Evolutionary conservation across 2,329 filamentous ascomycete species (phyloP).

Genomic region (Aureobasidium sp.): DNA sequence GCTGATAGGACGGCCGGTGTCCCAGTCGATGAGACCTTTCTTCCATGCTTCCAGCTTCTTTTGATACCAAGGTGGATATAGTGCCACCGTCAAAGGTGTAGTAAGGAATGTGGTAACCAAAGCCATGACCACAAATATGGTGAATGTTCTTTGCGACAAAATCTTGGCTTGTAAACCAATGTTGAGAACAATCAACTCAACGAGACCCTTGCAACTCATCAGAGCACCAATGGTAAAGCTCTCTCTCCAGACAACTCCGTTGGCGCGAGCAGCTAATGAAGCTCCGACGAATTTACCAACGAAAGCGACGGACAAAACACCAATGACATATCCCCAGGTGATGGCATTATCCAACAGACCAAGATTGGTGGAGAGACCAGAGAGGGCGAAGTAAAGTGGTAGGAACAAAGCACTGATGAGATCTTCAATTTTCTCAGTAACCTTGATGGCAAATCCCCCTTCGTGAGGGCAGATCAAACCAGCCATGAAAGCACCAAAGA

Average conservation of each 20-base stretch:
- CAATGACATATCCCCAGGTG: constrained; percentile 86
- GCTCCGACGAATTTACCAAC: constrained; percentile 78
- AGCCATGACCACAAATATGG: constrained; percentile 93
- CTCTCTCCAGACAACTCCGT: constrained; percentile 82
- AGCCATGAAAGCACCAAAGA: constrained; percentile 87
- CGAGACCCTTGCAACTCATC: constrained; percentile 95
- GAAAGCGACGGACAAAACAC: constrained; percentile 74
- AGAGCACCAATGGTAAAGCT: constrained; percentile 78
- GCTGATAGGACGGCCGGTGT: constrained; percentile 45
- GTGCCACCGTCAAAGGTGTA: constrained; percentile 63
- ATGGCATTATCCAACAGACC: constrained; percentile 74
- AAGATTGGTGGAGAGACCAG: constrained; percentile 80
- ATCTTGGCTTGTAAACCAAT: constrained; percentile 81
- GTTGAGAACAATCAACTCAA: constrained; percentile 85
- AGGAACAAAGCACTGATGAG: constrained; percentile 75
- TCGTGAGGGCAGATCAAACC: constrained; percentile 88
- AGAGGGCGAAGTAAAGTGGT: constrained; percentile 88
- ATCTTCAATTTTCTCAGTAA: constrained; percentile 93
- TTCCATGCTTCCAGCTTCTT: constrained; percentile 68
- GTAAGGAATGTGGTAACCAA: constrained; percentile 78
- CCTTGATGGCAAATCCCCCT: constrained; percentile 79
- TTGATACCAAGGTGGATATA: constrained; percentile 75
- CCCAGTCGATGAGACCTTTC: constrained; percentile 86
- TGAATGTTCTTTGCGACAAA: constrained; percentile 73
- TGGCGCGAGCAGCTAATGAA: constrained; percentile 66